Evolutionary conservation across 179 eudicot species (phyloP), one percentile per base, ranked within the genome.

Genomic region (Drosera spatulata): DNA sequence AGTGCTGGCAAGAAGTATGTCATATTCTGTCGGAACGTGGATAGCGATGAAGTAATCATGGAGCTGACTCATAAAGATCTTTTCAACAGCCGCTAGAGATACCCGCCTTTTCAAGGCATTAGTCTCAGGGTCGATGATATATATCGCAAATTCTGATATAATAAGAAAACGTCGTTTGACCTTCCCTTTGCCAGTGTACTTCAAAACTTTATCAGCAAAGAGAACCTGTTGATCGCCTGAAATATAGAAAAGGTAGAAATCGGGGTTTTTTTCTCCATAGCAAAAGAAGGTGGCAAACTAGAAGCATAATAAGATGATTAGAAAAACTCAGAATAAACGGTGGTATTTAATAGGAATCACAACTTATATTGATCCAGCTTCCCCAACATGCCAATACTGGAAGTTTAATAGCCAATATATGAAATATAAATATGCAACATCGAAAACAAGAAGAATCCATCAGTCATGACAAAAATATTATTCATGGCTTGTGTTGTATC

Each of bases 111-210:
- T 93, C 56, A 93, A 94, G 60, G 77, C 60, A 75, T 64, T 74
- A 1, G 81, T 82, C 60, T 77, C 84, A 0, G 97, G 97, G 68
- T 93, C 99, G 68, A 88, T 63, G 53, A 89, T 66, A 61, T 89
- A 93, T 58, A 93, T 71, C 40, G 99, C 97, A 64, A 72, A 86
- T 57, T 93, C 95, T 33, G 99, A 89, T 46, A 93, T 63, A 48
- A 93, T 50, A 60, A 93, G 79, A 54, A 82, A 66, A 10, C 90
- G 85, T 41, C 80, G 64, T 71, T 89, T 89, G 73, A 89, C 81
- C 84, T 86, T 93, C 61, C 97, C 99, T 38, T 93, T 72, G 60
- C 86, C 80, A 46, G 97, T 93, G 70, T 89, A 89, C 82, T 93
- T 93, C 72, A 93, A 69, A 63, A 93, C 85, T 66, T 66, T 82